These are phyloP conservation scores for Ganoderma lingzhi DNA, from an alignment of 1,284 basidiomycete genomes.

Conservation along the genomic window DNA sequence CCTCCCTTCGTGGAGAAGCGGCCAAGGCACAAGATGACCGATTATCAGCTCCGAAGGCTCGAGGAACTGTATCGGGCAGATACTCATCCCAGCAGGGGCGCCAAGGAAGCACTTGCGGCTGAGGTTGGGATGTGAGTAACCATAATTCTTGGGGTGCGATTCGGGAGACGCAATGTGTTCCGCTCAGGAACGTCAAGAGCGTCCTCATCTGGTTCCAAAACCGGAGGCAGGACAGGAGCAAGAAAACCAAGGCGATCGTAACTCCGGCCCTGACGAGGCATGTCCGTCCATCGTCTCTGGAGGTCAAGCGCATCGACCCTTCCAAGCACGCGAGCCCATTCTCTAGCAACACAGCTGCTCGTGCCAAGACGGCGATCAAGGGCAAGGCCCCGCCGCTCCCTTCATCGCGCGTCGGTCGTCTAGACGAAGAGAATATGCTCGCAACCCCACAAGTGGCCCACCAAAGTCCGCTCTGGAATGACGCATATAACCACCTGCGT, in stretches of 20 bases:
- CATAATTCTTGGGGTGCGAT: neutral
- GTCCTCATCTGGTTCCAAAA: slow-evolving; percentile 46
- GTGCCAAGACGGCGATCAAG: neutral
- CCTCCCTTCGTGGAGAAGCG: slow-evolving; percentile 36
- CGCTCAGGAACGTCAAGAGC: slow-evolving; percentile 37
- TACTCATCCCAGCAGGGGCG: slow-evolving; percentile 50
- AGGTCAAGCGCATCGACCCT: neutral
- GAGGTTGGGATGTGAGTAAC: slow-evolving; percentile 50
- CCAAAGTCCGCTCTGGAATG: neutral
- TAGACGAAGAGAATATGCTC: neutral
- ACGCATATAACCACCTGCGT: neutral
- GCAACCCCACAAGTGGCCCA: neutral
- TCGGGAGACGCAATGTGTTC: neutral
- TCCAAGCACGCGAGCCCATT: neutral
- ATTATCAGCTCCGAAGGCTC: slow-evolving; percentile 47
- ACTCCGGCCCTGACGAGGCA: slow-evolving; percentile 1
- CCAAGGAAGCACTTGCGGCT: slow-evolving; percentile 47
- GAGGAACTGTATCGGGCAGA: slow-evolving; percentile 47
- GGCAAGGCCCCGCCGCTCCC: neutral
- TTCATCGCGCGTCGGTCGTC: neutral
- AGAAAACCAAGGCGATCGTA: slow-evolving; percentile 10
- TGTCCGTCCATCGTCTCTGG: neutral
- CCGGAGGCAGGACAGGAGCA: slow-evolving; percentile 36
- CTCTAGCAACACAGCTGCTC: neutral
- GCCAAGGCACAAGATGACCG: slow-evolving; percentile 49